Percentiles rank a stretch among this genome's conserved stretches.
phyloP scores from a whole-genome alignment of 2,329 filamentous ascomycete species.

The Ramularia endophylla region DNA sequence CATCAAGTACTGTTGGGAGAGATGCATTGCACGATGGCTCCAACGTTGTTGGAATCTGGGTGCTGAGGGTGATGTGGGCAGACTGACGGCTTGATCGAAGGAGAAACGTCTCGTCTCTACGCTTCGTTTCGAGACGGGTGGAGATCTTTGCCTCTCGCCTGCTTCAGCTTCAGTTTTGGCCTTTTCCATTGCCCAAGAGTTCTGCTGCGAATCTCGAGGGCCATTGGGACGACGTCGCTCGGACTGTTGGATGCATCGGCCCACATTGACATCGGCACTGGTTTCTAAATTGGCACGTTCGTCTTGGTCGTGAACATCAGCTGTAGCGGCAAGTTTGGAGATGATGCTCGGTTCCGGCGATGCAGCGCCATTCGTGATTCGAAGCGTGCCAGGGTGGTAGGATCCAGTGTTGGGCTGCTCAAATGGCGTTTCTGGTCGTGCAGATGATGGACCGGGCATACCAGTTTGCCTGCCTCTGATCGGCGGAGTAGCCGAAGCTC shows the following conservation, averaged over 20 bases:
- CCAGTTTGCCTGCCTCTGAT: slow-evolving; percentile 5
- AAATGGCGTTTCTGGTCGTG: slow-evolving; percentile 34
- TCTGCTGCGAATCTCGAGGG: no score
- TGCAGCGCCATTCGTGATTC: slow-evolving; percentile 43
- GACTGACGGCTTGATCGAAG: not conserved
- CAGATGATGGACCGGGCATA: slow-evolving; percentile 3
- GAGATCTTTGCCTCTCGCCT: no score
- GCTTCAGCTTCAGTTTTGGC: no score
- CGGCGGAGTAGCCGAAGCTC: not conserved
- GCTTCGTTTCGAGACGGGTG: no score
- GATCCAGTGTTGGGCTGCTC: slow-evolving; percentile 39
- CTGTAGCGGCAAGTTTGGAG: slow-evolving; percentile 7
- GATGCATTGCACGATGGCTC: slow-evolving; percentile 19
- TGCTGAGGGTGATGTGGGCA: slow-evolving; percentile 2
- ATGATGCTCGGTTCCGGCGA: slow-evolving; percentile 39
- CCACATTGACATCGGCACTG: no score
- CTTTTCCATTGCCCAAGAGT: no score
- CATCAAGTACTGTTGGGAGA: slow-evolving; percentile 21
- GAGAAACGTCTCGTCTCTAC: no score
- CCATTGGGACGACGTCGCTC: no score
- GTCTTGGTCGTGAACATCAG: no score
- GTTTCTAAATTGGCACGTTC: no score
- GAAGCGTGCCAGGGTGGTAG: slow-evolving; percentile 38
- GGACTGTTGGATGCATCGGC: no score
- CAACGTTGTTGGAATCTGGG: slow-evolving; percentile 20